A percentile compares a stretch with the other conserved stretches of the same genome.
These are phyloP conservation scores for Gautieria morchelliformis DNA, from an alignment of 768 basidiomycete genomes.

Conservation along the genomic window DNA sequence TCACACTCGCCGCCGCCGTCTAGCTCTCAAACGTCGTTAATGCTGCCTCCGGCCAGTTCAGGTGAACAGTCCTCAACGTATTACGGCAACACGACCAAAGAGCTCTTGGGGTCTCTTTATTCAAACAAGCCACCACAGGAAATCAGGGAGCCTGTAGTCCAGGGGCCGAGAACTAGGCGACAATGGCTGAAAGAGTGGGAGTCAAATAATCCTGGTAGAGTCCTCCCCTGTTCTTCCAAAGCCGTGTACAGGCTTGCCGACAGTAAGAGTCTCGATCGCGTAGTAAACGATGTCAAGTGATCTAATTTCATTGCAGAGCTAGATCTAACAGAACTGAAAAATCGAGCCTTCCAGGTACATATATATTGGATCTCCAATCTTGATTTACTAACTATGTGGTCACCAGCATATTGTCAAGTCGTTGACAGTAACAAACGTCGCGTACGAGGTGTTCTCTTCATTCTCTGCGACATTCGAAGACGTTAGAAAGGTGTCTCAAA, in stretches of 20 bases:
- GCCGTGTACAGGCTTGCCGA: constrained; percentile 79
- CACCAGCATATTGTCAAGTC: constrained; percentile 64
- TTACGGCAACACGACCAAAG: background rate
- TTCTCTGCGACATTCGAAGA: constrained; percentile 78
- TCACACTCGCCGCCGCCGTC: background rate
- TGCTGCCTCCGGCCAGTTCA: background rate
- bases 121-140: constrained; percentile 1
- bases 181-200: constrained; percentile 75
- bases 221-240: constrained; percentile 75
- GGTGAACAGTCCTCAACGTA: background rate
- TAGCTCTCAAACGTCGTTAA: constrained; percentile 6
- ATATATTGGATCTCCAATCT: background rate
- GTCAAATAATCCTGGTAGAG: constrained; percentile 45
- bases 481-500: constrained; percentile 51
- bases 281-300: background rate
- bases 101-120: background rate
- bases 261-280: constrained; percentile 35
- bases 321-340: constrained; percentile 61
- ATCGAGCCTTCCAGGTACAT: constrained; percentile 52
- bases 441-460: constrained; percentile 77
- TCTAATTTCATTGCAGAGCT: constrained; percentile 38
- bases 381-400: background rate
- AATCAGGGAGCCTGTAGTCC: background rate
- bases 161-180: constrained; percentile 30
- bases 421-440: constrained; percentile 70